These are phyloP conservation scores for Suhomyces pyralidae DNA, from an alignment of 805 yeast species.

Conservation along the genomic window DNA sequence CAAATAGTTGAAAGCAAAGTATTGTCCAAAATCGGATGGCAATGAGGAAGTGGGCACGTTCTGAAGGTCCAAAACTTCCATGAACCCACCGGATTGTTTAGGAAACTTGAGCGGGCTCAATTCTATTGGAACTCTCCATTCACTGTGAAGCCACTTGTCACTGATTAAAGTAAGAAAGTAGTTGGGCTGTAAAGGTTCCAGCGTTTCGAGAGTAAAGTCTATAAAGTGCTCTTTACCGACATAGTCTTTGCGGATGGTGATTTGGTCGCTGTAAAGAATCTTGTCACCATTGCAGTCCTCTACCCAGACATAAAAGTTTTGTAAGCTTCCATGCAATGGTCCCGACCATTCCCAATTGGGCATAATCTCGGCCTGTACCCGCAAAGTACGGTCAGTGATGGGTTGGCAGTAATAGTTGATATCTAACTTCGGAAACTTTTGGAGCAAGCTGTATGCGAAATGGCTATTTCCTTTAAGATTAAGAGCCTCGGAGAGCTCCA, in stretches of 20 bases:
- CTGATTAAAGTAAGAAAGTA: slow-evolving; percentile 71
- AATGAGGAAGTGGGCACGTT: slow-evolving; percentile 49
- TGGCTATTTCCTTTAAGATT: slow-evolving; percentile 67
- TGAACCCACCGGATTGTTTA: slow-evolving; percentile 59
- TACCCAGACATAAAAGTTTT: slow-evolving; percentile 65
- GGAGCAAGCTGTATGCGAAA: slow-evolving; percentile 53
- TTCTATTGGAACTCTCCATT: slow-evolving; percentile 56
- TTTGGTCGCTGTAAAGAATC: slow-evolving; percentile 55
- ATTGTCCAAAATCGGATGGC: slow-evolving; percentile 44
- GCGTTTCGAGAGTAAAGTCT: slow-evolving; percentile 61
- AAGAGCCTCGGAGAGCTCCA: slow-evolving; percentile 81
- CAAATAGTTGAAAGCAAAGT: slow-evolving; percentile 52
- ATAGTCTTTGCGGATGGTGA: slow-evolving; percentile 50
- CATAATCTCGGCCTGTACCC: slow-evolving; percentile 60
- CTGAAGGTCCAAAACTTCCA: slow-evolving; percentile 53
- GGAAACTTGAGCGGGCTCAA: slow-evolving; percentile 55
- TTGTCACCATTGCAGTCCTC: slow-evolving; percentile 84
- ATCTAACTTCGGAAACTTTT: slow-evolving; percentile 68
- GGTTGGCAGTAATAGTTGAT: slow-evolving; percentile 70
- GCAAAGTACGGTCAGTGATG: slow-evolving; percentile 62
- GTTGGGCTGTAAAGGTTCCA: slow-evolving; percentile 62
- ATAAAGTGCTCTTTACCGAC: slow-evolving; percentile 54
- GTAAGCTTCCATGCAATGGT: slow-evolving; percentile 58
- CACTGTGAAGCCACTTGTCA: slow-evolving; percentile 84
- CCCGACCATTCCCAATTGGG: slow-evolving; percentile 83